These are phyloP conservation scores for Suillus americanus DNA, from an alignment of 768 basidiomycete species.

Conservation along the genomic window DNA sequence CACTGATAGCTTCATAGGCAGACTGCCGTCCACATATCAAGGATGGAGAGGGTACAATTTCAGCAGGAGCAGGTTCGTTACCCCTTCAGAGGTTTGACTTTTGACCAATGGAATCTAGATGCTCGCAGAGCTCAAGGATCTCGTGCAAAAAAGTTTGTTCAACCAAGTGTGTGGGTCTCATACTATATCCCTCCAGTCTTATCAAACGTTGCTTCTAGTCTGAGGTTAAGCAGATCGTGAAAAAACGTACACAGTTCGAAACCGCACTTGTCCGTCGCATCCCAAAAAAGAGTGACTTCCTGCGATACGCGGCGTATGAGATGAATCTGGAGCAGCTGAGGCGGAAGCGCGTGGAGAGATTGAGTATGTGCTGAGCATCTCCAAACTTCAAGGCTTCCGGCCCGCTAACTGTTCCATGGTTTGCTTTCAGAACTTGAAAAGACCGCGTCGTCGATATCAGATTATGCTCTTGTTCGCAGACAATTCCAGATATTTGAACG, in stretches of 20 bases:
- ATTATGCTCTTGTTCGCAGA: slow-evolving; percentile 80
- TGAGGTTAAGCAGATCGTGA: slow-evolving; percentile 84
- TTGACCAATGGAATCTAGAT: slow-evolving; percentile 48
- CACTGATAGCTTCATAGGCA: not conserved
- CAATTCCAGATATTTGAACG: slow-evolving; percentile 92
- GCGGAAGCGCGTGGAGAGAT: slow-evolving; percentile 67
- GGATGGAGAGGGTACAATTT: slow-evolving; percentile 92
- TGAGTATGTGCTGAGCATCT: slow-evolving; percentile 50
- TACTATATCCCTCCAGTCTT: not conserved
- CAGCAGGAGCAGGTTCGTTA: slow-evolving; percentile 81
- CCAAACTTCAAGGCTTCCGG: not conserved
- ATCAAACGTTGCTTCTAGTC: slow-evolving; percentile 38
- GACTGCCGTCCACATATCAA: slow-evolving; percentile 1
- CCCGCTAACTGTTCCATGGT: not conserved
- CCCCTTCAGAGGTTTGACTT: not conserved
- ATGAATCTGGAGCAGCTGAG: slow-evolving; percentile 83
- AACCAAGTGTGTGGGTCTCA: slow-evolving; percentile 54
- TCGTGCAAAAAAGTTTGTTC: slow-evolving; percentile 83
- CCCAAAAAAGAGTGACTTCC: slow-evolving; percentile 83
- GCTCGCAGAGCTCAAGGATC: slow-evolving; percentile 93
- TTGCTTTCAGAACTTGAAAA: slow-evolving; percentile 29
- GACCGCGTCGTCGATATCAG: slow-evolving; percentile 63
- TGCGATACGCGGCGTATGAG: slow-evolving; percentile 91
- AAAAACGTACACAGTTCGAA: slow-evolving; percentile 82
- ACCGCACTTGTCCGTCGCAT: slow-evolving; percentile 79